Base-by-base conservation (phyloP, 1,284 basidiomycete species). In the Austroboletus niveus region DNA sequence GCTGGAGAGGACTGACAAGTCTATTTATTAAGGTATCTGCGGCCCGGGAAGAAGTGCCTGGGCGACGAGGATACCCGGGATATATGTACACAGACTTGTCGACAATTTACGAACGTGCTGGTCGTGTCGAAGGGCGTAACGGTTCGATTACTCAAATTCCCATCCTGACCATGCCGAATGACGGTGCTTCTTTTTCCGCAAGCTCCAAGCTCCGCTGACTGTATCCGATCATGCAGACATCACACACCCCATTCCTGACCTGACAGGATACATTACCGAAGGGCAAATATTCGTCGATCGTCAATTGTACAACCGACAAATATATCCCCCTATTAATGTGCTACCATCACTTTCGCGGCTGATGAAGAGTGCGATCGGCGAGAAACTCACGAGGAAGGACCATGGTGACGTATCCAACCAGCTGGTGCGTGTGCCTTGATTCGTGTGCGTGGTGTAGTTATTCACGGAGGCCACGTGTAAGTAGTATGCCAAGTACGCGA, bases 81-180 rank as follows among this genome's bases (percentile, higher is more conserved):
- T 97, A 97, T 80, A 97, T 97, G 94, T 98, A 98, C 76, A 98
- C 94, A 15, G 94, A 98, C 80, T 81, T 95, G 79, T 92, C 97
- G 53, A 98, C 96, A 24, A 95, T 99, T 68, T 99, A 99, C 75
- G 97, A 99, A 75, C 94, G 97, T 75, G 97, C 97, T 45, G 97
- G 97, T 52, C 95, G 97, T 70, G 97, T 99, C 44, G 77, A 96
- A 74, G 97, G 97, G 57, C 85, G 97, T 57, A 98, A 98, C 74
- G 97, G 97, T 45, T 98, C 95, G 42, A 99, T 99, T 77, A 99
- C 97, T 46, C 97, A 99, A 77, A 98, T 99, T 70, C 97, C 97
- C 52, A 99, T 99, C 68, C 80, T 99, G 58, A 99, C 97, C 55
- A 99, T 99, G 97, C 97, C 97, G 32, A 99, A 99, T 77, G 97